A percentile compares a stretch with the other conserved stretches of the same genome.
Conservation (phyloP, 106 monocot genomes). For the Dendrobium nobile region DNA sequence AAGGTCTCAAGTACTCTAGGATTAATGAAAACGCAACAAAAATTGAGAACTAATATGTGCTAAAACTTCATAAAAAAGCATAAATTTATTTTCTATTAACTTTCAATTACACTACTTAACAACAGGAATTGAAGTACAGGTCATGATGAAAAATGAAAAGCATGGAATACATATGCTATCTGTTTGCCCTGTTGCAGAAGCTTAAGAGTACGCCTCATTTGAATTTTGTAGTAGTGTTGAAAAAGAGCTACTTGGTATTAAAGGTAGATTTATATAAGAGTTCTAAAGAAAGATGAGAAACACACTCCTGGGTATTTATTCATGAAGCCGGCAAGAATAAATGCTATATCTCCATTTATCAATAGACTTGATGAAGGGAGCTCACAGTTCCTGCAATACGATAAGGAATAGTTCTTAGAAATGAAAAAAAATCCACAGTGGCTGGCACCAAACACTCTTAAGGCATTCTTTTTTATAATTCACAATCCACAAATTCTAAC, state of each 20-base stretch:
- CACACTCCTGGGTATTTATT: background rate
- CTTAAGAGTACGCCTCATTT: background rate
- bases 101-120: background rate
- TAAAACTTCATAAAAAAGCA: background rate
- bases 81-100: background rate
- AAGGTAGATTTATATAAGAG: background rate
- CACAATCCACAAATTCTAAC: background rate
- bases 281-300: background rate
- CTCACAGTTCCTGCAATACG: slow-evolving; percentile 9
- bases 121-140: background rate
- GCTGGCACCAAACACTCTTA: background rate
- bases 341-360: background rate
- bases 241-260: slow-evolving; percentile 15
- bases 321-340: background rate
- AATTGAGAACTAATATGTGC: background rate
- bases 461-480: background rate
- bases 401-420: slow-evolving; percentile 1
- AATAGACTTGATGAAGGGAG: background rate
- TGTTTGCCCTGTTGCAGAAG: background rate
- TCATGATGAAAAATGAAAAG: background rate
- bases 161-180: too few relatives aligned
- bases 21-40: too few relatives aligned
- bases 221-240: background rate
- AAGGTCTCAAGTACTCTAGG: too few relatives aligned
- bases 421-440: background rate